Conservation (phyloP, 2,329 filamentous ascomycete genomes). For the Arthrinium phaeospermum region DNA sequence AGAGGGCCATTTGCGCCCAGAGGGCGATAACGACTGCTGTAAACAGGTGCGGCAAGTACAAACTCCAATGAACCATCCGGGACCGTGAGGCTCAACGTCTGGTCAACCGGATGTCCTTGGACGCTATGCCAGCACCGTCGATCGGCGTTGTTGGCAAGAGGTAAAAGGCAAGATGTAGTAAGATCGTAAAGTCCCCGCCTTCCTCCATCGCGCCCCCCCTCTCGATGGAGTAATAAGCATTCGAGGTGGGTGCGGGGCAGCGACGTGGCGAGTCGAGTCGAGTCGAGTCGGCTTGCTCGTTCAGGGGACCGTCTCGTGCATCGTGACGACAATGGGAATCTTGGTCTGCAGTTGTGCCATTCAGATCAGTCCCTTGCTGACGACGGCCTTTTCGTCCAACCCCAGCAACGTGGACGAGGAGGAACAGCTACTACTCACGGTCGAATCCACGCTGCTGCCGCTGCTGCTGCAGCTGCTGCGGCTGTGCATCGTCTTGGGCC, state of each 20-base stretch:
- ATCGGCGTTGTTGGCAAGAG: background rate
- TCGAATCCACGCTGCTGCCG: background rate
- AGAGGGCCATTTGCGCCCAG: background rate
- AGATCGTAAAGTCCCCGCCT: background rate
- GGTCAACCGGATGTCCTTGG: background rate
- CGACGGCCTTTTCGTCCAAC: background rate
- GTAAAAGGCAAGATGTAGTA: background rate
- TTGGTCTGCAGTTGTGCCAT: background rate
- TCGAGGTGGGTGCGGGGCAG: background rate
- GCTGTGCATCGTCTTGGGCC: background rate
- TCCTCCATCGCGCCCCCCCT: background rate
- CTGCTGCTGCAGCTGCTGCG: background rate
- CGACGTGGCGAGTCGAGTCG: too few species aligned
- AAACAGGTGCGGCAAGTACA: background rate
- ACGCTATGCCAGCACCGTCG: background rate
- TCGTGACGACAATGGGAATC: background rate
- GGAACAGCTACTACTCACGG: background rate
- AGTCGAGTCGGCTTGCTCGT: background rate
- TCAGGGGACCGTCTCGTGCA: slow-evolving; percentile 10
- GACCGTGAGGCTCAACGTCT: background rate
- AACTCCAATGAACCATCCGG: background rate
- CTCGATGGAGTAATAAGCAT: background rate
- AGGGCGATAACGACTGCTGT: background rate
- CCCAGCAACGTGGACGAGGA: background rate
- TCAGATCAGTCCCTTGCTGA: background rate